Conservation (phyloP, 1,139 yeast genomes). For the Magnusiomyces magnusii region DNA sequence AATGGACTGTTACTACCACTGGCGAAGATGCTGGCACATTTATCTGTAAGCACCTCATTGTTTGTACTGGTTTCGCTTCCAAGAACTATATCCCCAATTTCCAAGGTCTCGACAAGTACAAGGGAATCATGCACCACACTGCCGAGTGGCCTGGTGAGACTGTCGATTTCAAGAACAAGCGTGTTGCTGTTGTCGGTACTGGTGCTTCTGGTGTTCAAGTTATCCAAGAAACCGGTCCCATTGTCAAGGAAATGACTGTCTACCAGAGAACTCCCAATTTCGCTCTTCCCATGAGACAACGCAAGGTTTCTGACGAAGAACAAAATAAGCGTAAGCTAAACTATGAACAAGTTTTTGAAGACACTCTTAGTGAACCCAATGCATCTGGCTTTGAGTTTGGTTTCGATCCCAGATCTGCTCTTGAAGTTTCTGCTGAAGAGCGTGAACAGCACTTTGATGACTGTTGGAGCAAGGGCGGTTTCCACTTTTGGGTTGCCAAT, state of each 20-base stretch:
- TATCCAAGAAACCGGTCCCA: conserved; percentile 29
- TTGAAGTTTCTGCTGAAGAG: conserved; percentile 22
- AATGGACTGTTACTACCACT: conserved; percentile 37
- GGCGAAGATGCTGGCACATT: conserved; percentile 37
- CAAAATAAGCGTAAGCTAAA: conserved; percentile 14
- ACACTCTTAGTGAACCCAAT: conserved; percentile 17
- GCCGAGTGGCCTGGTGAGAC: conserved; percentile 40
- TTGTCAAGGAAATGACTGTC: conserved; percentile 21
- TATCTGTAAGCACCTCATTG: conserved; percentile 31
- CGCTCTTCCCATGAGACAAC: conserved; percentile 26
- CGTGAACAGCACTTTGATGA: conserved; percentile 21
- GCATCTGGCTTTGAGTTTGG: conserved; percentile 22
- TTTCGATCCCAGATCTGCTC: conserved; percentile 14
- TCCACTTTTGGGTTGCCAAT: conserved; percentile 25
- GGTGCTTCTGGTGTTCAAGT: conserved; percentile 44
- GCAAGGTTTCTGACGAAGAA: conserved; percentile 11
- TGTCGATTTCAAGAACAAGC: conserved; percentile 33
- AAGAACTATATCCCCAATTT: conserved; percentile 14
- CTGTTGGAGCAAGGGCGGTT: conserved; percentile 25
- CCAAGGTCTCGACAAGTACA: conserved; percentile 36
- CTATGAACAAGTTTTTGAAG: conserved; percentile 17
- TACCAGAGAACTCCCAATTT: conserved; percentile 30
- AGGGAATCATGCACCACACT: conserved; percentile 45
- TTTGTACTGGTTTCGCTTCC: conserved; percentile 31
- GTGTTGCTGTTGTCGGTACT: conserved; percentile 39